Evolutionary conservation across 2,329 filamentous ascomycete species (phyloP), one percentile per base, ranked within the genome.

Genomic region (Apiospora arundinis): DNA sequence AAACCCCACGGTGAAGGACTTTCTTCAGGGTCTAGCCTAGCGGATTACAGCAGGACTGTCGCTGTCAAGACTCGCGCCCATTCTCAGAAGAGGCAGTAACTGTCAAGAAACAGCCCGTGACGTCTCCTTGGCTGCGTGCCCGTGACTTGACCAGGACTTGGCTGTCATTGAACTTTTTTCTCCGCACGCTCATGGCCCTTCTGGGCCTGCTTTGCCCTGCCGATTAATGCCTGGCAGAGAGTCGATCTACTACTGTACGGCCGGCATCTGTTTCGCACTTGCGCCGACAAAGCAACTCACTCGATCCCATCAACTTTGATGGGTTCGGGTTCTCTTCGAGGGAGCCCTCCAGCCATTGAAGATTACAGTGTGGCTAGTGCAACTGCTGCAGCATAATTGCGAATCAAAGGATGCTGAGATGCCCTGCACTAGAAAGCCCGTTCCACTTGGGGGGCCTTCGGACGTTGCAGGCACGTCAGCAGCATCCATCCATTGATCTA

Each of bases 391-490:
- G 71, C 70, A 70, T 70, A 72, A 73, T 74, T 71, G 73, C 69
- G 74, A 73, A 75, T 74, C 72, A 73, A 72, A 74, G 67, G 72
- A 71, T 73, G 67, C 71, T 72, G 74, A 68, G 69, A 70, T 72
- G 65, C 72, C 72, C 75, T 71, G 69, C 69, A 71, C 67, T 46
- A 63, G 32, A 63, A 11, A 67, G 71, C 69, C 73, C 73, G 73
- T 74, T 74, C 73, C 75, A 76, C 74, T 76, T 74, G 73, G 65
- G 66, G 32, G 21, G 32, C 16, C 32, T 68, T 70, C 70, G 74
- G 73, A 73, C 73, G 72, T 74, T 74, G 76, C 73, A 74, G 75
- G 75, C 75, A 77, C 75, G 75, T 77, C 74, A 77, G 71, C 74
- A 69, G 69, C 65, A 67, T 67, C 65, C 65, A 28, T 67, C 65